These are phyloP conservation scores for Tilletia setariae DNA, from an alignment of 1,284 basidiomycete genomes.

Conservation along the genomic window DNA sequence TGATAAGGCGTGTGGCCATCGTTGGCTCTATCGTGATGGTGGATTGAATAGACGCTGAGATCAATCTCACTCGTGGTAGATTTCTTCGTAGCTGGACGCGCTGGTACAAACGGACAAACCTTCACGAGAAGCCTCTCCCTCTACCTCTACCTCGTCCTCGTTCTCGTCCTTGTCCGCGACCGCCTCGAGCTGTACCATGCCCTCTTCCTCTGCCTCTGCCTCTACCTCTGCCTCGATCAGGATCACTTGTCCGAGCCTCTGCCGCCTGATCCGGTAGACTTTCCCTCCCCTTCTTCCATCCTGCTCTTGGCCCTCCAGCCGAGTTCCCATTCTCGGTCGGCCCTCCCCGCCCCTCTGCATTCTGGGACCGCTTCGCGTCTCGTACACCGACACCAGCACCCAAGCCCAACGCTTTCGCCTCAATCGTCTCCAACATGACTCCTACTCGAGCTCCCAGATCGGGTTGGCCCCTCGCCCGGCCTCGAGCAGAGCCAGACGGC, in stretches of 20 bases:
- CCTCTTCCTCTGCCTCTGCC: not conserved
- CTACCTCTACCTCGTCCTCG: not conserved
- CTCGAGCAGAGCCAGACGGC: slow-evolving; percentile 36
- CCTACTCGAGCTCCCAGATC: slow-evolving; percentile 49
- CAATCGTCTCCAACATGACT: slow-evolving; percentile 42
- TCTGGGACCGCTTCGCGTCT: too few relatives aligned
- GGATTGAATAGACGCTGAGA: too few relatives aligned
- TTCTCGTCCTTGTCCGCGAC: not conserved
- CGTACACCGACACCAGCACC: not conserved
- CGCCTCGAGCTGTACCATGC: not conserved
- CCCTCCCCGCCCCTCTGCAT: too few relatives aligned
- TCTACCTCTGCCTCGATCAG: not conserved
- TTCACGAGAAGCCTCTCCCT: not conserved
- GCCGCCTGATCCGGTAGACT: not conserved
- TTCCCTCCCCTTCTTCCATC: not conserved
- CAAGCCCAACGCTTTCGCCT: not conserved
- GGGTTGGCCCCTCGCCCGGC: slow-evolving; percentile 47
- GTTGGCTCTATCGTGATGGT: too few relatives aligned
- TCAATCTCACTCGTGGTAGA: too few relatives aligned
- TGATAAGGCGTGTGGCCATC: too few relatives aligned
- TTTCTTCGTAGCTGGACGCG: too few relatives aligned
- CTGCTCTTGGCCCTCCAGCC: not conserved
- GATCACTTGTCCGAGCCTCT: not conserved
- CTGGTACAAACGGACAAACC: too few relatives aligned
- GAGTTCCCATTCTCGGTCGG: not conserved